Conservation (phyloP, 2,329 filamentous ascomycete genomes). For the Echinosphaeria canescens region DNA sequence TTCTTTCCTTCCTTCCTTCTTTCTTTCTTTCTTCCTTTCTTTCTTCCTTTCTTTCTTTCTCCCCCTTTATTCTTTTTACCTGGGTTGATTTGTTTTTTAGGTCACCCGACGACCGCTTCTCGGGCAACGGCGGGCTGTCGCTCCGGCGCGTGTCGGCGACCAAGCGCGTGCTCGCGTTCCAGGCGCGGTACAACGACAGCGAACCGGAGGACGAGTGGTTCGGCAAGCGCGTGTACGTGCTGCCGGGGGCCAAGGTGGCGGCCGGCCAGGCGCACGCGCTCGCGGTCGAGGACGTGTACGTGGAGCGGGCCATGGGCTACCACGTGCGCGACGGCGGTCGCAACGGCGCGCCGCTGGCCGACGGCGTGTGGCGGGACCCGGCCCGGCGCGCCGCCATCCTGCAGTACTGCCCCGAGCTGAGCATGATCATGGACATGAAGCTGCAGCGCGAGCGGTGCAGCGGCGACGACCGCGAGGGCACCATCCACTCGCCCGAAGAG, state of each 20-base stretch:
- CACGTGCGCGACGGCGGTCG: constrained; percentile 32
- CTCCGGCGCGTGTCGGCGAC: constrained; percentile 29
- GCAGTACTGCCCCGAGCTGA: constrained; percentile 35
- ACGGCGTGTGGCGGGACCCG: constrained; percentile 24
- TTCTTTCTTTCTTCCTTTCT: no score
- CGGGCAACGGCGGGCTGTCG: constrained; percentile 28
- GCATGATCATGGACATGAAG: constrained; percentile 31
- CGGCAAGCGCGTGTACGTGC: constrained; percentile 24
- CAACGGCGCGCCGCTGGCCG: constrained; percentile 20
- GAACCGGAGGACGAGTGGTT: constrained; percentile 36
- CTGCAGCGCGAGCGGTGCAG: constrained; percentile 25
- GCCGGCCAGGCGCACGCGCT: constrained; percentile 15
- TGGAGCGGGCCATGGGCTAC: constrained; percentile 34
- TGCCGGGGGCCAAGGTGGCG: constrained; percentile 23
- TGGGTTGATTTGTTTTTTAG: no score
- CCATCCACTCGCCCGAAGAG: no score
- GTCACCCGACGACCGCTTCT: constrained; percentile 18
- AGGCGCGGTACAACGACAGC: constrained; percentile 17
- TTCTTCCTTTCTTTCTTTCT: no score
- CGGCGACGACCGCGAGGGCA: constrained; percentile 6
- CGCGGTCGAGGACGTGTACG: constrained; percentile 18
- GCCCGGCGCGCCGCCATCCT: constrained; percentile 25
- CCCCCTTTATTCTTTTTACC: no score
- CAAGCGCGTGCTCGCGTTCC: constrained; percentile 24
- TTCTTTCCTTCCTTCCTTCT: no score